phyloP scores from a whole-genome alignment of 2,329 filamentous ascomycete species.

The Cephalotrichum gorgonifer region DNA sequence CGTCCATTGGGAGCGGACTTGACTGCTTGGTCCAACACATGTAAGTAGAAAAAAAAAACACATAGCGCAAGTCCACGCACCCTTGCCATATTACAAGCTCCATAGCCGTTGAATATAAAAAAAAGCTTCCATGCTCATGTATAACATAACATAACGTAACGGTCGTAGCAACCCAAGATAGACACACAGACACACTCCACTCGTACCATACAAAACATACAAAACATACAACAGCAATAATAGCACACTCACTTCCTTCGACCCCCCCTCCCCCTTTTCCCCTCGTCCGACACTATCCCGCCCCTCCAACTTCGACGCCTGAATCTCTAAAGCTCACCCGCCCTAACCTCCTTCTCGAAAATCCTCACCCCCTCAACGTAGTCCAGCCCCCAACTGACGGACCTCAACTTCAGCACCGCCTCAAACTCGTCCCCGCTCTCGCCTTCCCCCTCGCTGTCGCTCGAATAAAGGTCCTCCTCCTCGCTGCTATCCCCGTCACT shows the following conservation, averaged over 20 bases:
- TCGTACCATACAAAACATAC: not conserved
- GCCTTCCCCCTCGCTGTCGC: slow-evolving; percentile 4
- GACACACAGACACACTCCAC: not conserved
- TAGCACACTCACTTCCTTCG: not conserved
- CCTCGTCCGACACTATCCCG: not conserved
- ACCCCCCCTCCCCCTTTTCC: not conserved
- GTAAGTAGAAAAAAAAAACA: too few relatives aligned
- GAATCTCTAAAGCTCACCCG: slow-evolving; percentile 23
- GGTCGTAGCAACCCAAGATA: not conserved
- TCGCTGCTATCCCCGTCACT: not conserved
- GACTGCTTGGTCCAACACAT: too few relatives aligned
- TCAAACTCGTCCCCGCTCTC: not conserved
- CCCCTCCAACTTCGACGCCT: not conserved
- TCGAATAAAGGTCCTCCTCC: slow-evolving; percentile 1
- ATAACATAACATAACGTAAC: not conserved
- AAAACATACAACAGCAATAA: too few relatives aligned
- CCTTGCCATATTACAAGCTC: too few relatives aligned
- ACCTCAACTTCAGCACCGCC: slow-evolving; percentile 22
- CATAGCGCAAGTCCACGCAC: too few relatives aligned
- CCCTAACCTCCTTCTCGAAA: slow-evolving; percentile 46
- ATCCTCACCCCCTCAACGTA: slow-evolving; percentile 34
- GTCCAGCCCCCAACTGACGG: slow-evolving; percentile 22
- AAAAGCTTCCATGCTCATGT: not conserved
- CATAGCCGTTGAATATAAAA: too few relatives aligned
- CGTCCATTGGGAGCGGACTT: too few relatives aligned